phyloP scores from a whole-genome alignment of 371 early-diverging fungal genomes.

The Actinomortierella wolfii region DNA sequence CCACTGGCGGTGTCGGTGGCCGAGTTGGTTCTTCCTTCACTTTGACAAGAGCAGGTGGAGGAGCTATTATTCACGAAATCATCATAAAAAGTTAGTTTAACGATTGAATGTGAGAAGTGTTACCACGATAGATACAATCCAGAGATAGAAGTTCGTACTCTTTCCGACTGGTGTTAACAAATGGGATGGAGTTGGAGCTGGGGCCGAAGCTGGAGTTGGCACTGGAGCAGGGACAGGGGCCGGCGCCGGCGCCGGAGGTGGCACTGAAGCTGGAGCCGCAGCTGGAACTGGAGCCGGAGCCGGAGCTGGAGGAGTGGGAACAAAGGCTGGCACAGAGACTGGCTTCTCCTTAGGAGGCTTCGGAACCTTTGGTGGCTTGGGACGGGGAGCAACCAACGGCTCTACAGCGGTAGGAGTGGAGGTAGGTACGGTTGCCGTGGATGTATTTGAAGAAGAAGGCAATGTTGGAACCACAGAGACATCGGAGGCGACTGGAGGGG shows the following conservation, averaged over 20 bases:
- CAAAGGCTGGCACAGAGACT: conserved; percentile 6
- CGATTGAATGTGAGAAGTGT: no score
- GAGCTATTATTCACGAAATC: no score
- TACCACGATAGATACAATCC: no score
- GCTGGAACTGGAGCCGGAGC: conserved; percentile 3
- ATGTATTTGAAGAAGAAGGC: conserved; percentile 8
- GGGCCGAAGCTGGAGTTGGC: neutral
- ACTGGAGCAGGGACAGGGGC: neutral
- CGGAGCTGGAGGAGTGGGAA: neutral
- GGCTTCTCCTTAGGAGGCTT: conserved; percentile 27
- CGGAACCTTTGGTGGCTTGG: conserved; percentile 33
- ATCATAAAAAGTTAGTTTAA: no score
- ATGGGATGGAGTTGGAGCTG: no score
- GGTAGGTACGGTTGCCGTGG: neutral
- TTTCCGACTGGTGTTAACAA: no score
- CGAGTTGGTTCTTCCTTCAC: neutral
- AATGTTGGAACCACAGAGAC: conserved; percentile 5
- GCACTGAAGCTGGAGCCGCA: neutral
- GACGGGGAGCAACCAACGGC: conserved; percentile 29
- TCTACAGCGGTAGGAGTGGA: conserved; percentile 6
- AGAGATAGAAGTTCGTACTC: no score
- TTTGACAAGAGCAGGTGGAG: neutral
- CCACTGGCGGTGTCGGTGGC: conserved; percentile 5
- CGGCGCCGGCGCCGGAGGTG: neutral
- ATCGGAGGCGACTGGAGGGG: conserved; percentile 2